Conservation (phyloP, 1,139 yeast genomes). For the Saccharomycopsis crataegensis region DNA sequence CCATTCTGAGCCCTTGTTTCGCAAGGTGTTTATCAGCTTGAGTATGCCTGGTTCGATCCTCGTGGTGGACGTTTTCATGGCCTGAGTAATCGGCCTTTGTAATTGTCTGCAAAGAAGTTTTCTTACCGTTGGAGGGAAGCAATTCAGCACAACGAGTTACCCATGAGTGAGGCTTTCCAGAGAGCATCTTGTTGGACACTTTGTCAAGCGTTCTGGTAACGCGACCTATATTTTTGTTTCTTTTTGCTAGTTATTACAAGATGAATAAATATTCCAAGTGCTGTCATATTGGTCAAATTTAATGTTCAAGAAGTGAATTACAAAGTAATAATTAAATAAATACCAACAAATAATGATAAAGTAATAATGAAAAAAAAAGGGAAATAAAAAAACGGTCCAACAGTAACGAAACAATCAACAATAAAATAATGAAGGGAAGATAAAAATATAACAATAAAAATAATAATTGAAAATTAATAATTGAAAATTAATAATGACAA, state of each 20-base stretch:
- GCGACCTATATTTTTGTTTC: conserved; percentile 8
- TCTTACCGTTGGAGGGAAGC: conserved; percentile 20
- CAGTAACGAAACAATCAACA: too few species aligned
- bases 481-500: too few species aligned
- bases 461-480: too few species aligned
- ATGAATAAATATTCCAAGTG: background rate
- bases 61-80: conserved; percentile 14
- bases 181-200: conserved; percentile 19
- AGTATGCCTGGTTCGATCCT: conserved; percentile 21
- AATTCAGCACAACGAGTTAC: conserved; percentile 20
- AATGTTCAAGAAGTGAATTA: background rate
- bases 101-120: conserved; percentile 16
- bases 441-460: too few species aligned
- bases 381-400: too few species aligned
- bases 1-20: conserved; percentile 6
- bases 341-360: too few species aligned
- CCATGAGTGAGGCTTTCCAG: conserved; percentile 20
- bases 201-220: background rate
- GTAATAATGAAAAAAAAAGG: too few species aligned
- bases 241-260: background rate
- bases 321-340: background rate
- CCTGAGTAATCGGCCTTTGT: conserved; percentile 14
- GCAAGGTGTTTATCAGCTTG: conserved; percentile 17
- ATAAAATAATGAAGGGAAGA: too few species aligned
- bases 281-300: background rate